Percentiles rank a stretch among this genome's conserved stretches.
phyloP scores from a whole-genome alignment of 352 stramenopile genomes.

The Detonula confervacea region DNA sequence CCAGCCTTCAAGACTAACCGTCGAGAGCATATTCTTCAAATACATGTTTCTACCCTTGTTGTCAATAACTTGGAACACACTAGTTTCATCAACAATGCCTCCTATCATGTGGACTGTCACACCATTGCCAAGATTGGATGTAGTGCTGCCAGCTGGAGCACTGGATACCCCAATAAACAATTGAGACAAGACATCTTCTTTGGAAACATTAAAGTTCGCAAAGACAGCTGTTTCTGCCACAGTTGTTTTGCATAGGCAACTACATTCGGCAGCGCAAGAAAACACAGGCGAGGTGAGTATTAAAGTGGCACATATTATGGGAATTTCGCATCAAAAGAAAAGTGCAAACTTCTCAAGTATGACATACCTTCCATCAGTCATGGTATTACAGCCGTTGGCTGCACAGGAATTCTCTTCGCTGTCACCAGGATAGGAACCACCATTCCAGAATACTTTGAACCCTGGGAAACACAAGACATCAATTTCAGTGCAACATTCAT shows the following conservation, averaged over 20 bases:
- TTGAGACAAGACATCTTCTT: slow-evolving; percentile 49
- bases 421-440: slow-evolving; percentile 52
- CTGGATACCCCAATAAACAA: slow-evolving; percentile 46
- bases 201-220: slow-evolving; percentile 26
- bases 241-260: slow-evolving; percentile 60
- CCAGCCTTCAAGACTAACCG: slow-evolving; percentile 59
- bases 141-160: slow-evolving; percentile 21
- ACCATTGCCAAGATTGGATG: slow-evolving; percentile 28
- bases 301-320: no score
- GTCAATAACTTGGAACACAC: slow-evolving; percentile 65
- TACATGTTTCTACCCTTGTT: slow-evolving; percentile 53
- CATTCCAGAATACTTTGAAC: slow-evolving; percentile 61
- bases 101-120: slow-evolving; percentile 36
- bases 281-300: neutral
- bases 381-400: slow-evolving; percentile 41
- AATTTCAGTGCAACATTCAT: no score
- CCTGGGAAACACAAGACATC: no score
- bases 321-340: neutral
- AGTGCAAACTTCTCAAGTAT: neutral
- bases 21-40: slow-evolving; percentile 61
- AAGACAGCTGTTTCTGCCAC: slow-evolving; percentile 57
- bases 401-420: slow-evolving; percentile 47
- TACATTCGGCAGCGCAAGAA: neutral
- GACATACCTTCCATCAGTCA: slow-evolving; percentile 42
- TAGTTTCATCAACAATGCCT: slow-evolving; percentile 30